Evolutionary conservation across 2,329 filamentous ascomycete species (phyloP).

Genomic region (Xylariomycetidae sp.): DNA sequence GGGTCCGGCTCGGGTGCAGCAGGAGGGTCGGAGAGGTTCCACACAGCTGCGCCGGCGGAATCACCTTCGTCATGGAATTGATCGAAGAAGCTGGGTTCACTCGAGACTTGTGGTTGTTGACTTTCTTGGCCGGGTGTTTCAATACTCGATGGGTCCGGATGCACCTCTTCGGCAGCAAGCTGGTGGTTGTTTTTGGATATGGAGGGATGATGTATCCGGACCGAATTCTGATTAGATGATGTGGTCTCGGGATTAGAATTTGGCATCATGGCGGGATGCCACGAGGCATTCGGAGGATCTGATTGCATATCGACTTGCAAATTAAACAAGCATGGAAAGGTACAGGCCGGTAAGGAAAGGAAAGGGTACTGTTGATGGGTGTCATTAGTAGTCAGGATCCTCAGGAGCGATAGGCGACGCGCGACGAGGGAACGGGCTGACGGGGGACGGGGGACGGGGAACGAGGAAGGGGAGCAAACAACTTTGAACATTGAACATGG

Average conservation of each 20-base stretch:
- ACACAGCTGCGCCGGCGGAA: slow-evolving; percentile 19
- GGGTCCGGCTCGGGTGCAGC: slow-evolving; percentile 4
- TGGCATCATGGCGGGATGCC: slow-evolving; percentile 50
- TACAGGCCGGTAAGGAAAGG: slow-evolving; percentile 13
- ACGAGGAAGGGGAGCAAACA: too few species aligned
- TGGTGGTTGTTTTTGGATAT: background rate
- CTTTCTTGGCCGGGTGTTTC: too few species aligned
- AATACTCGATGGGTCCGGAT: slow-evolving; percentile 10
- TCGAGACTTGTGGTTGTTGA: slow-evolving; percentile 9
- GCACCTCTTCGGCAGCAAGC: slow-evolving; percentile 3
- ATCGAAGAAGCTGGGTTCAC: slow-evolving; percentile 15
- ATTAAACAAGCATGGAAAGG: slow-evolving; percentile 25
- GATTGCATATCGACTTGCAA: slow-evolving; percentile 35
- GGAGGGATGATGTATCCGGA: background rate
- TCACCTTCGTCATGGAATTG: slow-evolving; percentile 19
- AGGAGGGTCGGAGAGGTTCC: slow-evolving; percentile 17
- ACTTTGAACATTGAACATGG: too few species aligned
- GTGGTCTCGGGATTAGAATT: slow-evolving; percentile 26
- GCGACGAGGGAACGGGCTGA: too few species aligned
- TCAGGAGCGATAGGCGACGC: too few species aligned
- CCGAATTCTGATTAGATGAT: background rate
- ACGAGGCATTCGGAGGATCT: slow-evolving; percentile 38
- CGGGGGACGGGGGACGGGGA: too few species aligned
- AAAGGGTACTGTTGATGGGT: too few species aligned
- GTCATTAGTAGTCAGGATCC: too few species aligned